Evolutionary conservation across 2,329 filamentous ascomycete genomes (phyloP), one percentile per base, ranked within the genome.

Genomic region (Cercospora nicotianae): DNA sequence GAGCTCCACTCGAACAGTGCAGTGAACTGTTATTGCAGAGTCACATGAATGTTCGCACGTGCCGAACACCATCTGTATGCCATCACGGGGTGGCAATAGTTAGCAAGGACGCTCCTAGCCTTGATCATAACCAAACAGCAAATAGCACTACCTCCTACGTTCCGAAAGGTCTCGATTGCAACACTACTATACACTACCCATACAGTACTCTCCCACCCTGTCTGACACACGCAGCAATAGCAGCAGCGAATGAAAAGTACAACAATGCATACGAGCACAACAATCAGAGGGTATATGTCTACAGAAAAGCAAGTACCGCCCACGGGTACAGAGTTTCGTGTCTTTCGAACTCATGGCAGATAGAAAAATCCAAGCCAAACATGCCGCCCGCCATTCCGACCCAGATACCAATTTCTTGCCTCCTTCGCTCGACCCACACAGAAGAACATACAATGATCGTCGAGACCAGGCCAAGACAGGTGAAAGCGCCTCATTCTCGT

Each of bases 201-300:
- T 23, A 9, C 10, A 42, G 16, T 42, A 12, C 20, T 13, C 45
- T 23, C 31, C n/a, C n/a, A 16, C 3, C 16, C 57, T 9, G 16
- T 36, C 33, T 13, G 30, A 13, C 30, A n/a, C 16, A 9, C 57
- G 33, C 33, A 36, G 57, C 57, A 36, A 20, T 33, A 59, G 53
- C 33, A 33, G 33, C 59, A 45, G 26, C n/a, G 30, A 30, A 55
- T 23, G n/a, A 61, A 39, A 12, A 61, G 16, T 20, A 61, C 36
- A 61, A 39, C 16, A 61, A 61, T 28, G 36, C 59, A 42, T 51
- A 58, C 53, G 53, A 58, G 26, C 53, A 58, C 30, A 58, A 58
- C 53, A 31, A 4, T 58, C 53, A 48, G 59, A 61, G 59, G 59
- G 59, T 61, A 61, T 61, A 61, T 61, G 36, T 61, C 36, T 61